Evolutionary conservation across 345 rosid species (phyloP).

Genomic region (Acer campestre): DNA sequence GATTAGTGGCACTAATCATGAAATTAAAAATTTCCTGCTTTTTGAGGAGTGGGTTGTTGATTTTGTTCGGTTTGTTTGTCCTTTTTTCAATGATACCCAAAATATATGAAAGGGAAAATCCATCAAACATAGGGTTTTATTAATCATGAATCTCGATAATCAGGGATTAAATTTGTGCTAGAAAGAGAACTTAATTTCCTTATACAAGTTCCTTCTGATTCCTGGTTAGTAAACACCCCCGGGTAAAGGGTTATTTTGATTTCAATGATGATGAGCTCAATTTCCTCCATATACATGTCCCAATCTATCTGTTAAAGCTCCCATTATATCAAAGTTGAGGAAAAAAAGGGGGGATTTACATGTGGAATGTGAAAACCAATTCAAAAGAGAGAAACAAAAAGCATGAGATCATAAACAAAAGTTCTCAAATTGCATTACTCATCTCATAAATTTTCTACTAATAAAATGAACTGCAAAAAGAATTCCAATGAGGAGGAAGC

Average conservation of each 20-base stretch:
- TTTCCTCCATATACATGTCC: neutral
- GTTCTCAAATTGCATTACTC: slow-evolving; percentile 42
- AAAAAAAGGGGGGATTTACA: too few species aligned
- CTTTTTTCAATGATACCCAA: neutral
- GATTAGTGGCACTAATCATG: neutral
- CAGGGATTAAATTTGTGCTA: too few species aligned
- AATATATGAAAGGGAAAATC: neutral
- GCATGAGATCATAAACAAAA: neutral
- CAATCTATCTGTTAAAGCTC: neutral
- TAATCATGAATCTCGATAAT: too few species aligned
- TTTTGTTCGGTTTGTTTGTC: neutral
- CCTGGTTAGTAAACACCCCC: too few species aligned
- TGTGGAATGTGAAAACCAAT: neutral
- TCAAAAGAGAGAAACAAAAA: neutral
- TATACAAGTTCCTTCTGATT: too few species aligned
- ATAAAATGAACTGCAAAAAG: slow-evolving; percentile 70
- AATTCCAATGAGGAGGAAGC: slow-evolving; percentile 35
- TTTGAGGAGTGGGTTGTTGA: neutral
- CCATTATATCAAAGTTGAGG: too few species aligned
- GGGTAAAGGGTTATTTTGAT: too few species aligned
- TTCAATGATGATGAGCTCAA: neutral
- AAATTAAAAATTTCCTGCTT: neutral
- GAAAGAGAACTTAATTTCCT: too few species aligned
- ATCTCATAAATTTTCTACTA: slow-evolving; percentile 37
- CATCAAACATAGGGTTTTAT: neutral